Evolutionary conservation across 2,329 filamentous ascomycete genomes (phyloP).

Genomic region (Monilinia polystroma): DNA sequence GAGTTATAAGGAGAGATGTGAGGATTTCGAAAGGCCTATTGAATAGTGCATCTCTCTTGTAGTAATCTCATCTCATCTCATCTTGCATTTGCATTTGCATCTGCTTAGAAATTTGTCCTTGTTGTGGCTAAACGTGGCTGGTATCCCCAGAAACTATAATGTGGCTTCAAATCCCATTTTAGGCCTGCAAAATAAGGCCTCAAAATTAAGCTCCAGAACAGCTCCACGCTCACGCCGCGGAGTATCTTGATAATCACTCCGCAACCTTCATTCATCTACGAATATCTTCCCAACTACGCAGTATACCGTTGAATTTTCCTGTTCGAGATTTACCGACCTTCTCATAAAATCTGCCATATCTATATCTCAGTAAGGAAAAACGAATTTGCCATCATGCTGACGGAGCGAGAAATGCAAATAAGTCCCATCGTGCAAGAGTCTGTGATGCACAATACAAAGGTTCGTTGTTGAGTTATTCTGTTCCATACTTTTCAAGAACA

Average conservation of each 20-base stretch:
- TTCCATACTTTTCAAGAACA: not conserved
- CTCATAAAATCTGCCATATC: not conserved
- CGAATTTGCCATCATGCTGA: constrained; percentile 51
- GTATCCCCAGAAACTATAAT: not conserved
- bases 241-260: constrained; percentile 5
- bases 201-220: not conserved
- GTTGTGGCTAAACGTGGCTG: constrained; percentile 12
- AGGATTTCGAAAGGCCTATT: not conserved
- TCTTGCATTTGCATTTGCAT: not conserved
- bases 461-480: constrained; percentile 40
- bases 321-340: not conserved
- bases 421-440: constrained; percentile 76
- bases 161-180: not conserved
- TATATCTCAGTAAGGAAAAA: not conserved
- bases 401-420: constrained; percentile 73
- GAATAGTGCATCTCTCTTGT: not conserved
- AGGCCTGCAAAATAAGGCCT: not conserved
- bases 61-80: not conserved
- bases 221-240: not conserved
- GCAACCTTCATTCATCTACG: not conserved
- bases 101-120: not conserved
- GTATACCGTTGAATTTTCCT: not conserved
- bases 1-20: not conserved
- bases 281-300: not conserved
- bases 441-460: constrained; percentile 78